Base-by-base conservation (phyloP, 2,329 filamentous ascomycete species). In the Teratosphaeriaceae sp. region DNA sequence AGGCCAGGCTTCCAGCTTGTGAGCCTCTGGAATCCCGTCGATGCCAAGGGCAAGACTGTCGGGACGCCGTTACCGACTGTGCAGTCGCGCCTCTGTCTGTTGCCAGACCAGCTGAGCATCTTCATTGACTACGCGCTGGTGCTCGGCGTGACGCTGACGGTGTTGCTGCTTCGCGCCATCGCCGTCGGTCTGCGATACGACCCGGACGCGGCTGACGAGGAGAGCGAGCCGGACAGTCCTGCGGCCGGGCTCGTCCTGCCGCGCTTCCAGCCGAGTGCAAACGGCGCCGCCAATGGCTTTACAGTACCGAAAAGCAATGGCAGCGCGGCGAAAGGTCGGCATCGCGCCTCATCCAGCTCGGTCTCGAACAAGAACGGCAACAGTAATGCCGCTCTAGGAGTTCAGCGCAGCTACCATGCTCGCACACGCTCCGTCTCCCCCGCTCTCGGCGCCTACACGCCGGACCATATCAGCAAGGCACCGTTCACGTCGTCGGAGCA, bases 11-110 rank as follows among this genome's bases (percentile, higher is more conserved):
- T 98, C 53, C 71, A 92, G 49, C 80, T 96, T 68, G 77, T 88
- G 30, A 95, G 88, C 61, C 71, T 98, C 44, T 96, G 88, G 78
- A 97, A 98, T 60, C 92, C 92, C 0, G 74, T 97, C 42, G 84
- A 89, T 54, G 69, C 67, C 11, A 45, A 52, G 13, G 64, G 62
- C 26, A 49, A 55, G 5, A 48, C 53, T 7, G 37, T 64, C 6
- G 54, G 54, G n/a, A 48, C 45, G 6, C 43, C 49, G 50, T 47
- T 56, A 20, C 62, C 64, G 3, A 96, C 90, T 0, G 66, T 95
- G 3, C 87, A 97, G 65, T 92, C 86, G 1, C 86, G 94, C 51
- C 76, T 97, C 2, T 98, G 92, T 60, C 76, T 98, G 2, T 73
- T 97, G 7, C 92, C 92, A 0, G 88, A 90, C 62, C 88, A 96